Percentiles rank a stretch among this genome's conserved stretches.
phyloP scores from a whole-genome alignment of 1,284 basidiomycete genomes.

The Taiwanofungus camphoratus region DNA sequence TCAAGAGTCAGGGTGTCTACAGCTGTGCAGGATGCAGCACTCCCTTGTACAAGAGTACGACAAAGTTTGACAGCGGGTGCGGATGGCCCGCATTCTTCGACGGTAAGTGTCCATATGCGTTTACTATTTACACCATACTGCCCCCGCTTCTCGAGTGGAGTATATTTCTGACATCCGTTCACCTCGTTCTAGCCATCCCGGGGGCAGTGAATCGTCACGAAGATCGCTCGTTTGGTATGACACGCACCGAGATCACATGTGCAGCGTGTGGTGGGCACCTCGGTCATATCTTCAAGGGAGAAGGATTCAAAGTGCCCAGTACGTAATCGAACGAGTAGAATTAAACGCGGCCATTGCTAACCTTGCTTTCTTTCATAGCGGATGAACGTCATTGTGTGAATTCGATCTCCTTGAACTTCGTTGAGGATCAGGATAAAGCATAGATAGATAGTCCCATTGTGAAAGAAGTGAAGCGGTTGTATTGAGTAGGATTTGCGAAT shows the following conservation, averaged over 20 bases:
- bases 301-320: slow-evolving; percentile 76
- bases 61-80: slow-evolving; percentile 92
- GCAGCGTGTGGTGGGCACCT: slow-evolving; percentile 86
- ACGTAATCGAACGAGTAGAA: slow-evolving; percentile 14
- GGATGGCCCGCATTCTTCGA: slow-evolving; percentile 99
- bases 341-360: slow-evolving; percentile 12
- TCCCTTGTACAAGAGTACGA: slow-evolving; percentile 79
- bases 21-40: slow-evolving; percentile 65
- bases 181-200: slow-evolving; percentile 59
- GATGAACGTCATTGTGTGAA: slow-evolving; percentile 91
- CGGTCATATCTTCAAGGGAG: slow-evolving; percentile 92
- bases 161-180: neutral
- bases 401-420: slow-evolving; percentile 81
- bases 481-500: neutral
- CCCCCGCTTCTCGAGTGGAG: neutral
- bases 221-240: slow-evolving; percentile 51
- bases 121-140: neutral
- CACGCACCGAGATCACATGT: slow-evolving; percentile 74
- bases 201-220: slow-evolving; percentile 79
- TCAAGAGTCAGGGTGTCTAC: slow-evolving; percentile 65
- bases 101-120: slow-evolving; percentile 36
- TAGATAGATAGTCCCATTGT: neutral
- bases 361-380: slow-evolving; percentile 34
- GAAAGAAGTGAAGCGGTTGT: neutral
- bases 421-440: slow-evolving; percentile 37